Conservation (phyloP, 305 asterid genomes). For the Fraxinus ornus region DNA sequence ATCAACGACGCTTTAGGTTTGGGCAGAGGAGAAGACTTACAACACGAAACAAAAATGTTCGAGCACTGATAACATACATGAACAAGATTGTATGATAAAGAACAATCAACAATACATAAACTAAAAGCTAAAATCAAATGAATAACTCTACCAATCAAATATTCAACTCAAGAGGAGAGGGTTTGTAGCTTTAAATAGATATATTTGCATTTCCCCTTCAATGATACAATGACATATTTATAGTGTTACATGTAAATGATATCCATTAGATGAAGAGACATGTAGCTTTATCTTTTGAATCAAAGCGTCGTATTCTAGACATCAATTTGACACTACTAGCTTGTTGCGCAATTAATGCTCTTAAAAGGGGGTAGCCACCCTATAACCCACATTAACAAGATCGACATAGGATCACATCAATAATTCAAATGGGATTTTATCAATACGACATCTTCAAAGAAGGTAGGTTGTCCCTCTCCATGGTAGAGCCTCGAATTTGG, state of each 20-base stretch:
- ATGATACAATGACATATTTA: background rate
- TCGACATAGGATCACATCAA: background rate
- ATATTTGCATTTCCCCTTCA: background rate
- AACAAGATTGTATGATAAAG: too few species aligned
- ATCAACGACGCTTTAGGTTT: too few species aligned
- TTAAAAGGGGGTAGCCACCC: background rate
- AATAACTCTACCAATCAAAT: too few species aligned
- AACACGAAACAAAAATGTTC: background rate
- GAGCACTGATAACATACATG: background rate
- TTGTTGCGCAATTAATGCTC: background rate
- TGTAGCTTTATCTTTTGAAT: background rate
- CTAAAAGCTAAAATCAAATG: too few species aligned
- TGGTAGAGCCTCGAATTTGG: background rate
- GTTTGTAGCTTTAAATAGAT: background rate
- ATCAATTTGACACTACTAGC: background rate
- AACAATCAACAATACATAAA: too few species aligned
- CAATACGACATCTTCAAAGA: background rate
- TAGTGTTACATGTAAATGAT: too few species aligned
- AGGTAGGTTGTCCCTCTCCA: background rate
- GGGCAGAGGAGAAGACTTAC: background rate
- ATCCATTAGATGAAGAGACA: background rate
- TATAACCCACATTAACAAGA: too few species aligned
- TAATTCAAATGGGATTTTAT: background rate
- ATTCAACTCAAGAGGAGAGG: background rate
- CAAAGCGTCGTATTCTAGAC: background rate